Evolutionary conservation across 495 filamentous ascomycete species (phyloP).

Genomic region (Penicillium manginii): DNA sequence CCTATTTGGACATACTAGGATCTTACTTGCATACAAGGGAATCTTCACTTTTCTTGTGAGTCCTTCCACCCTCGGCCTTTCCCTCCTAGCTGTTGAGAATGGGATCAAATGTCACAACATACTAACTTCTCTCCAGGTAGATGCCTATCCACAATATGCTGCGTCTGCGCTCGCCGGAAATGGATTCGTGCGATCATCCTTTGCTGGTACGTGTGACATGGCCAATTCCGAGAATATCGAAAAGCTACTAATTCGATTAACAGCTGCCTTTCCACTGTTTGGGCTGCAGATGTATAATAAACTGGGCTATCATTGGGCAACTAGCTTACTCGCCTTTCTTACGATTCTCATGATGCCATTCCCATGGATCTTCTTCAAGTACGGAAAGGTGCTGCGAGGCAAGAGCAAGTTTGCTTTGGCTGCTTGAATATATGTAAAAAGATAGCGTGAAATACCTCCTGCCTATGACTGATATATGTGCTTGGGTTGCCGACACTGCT

Average conservation of each 20-base stretch:
- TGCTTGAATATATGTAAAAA: not conserved
- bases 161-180: slow-evolving; percentile 82
- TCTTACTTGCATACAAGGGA: slow-evolving; percentile 69
- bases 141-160: slow-evolving; percentile 80
- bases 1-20: slow-evolving; percentile 44
- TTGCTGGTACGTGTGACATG: slow-evolving; percentile 64
- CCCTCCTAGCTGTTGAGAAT: not conserved
- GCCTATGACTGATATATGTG: too few relatives aligned
- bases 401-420: not conserved
- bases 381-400: slow-evolving; percentile 38
- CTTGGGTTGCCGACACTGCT: not conserved
- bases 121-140: slow-evolving; percentile 49
- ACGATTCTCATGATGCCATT: slow-evolving; percentile 66
- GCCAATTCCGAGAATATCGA: not conserved
- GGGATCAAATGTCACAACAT: not conserved
- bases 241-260: slow-evolving; percentile 20
- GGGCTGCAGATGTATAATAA: slow-evolving; percentile 61
- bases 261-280: slow-evolving; percentile 62
- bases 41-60: slow-evolving; percentile 76
- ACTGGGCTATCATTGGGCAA: slow-evolving; percentile 70
- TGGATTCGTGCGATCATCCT: slow-evolving; percentile 70
- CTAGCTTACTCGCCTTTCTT: slow-evolving; percentile 62
- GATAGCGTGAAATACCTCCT: not conserved
- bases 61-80: not conserved
- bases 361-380: slow-evolving; percentile 48